Base-by-base conservation (phyloP, 2,329 filamentous ascomycete genomes). In the Sarocladiaceae sp. region DNA sequence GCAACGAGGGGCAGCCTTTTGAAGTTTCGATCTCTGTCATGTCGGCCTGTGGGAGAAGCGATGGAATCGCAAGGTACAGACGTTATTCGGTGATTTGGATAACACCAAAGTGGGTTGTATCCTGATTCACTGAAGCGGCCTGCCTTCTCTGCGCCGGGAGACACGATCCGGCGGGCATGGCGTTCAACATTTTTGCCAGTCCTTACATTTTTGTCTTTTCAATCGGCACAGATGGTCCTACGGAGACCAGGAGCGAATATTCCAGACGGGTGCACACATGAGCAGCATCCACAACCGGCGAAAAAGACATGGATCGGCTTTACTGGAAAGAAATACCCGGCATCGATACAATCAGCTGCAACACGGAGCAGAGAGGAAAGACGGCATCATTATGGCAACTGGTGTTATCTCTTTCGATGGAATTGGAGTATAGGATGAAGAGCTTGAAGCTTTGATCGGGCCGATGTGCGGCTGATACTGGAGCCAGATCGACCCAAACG, bases 291-390 rank as follows among this genome's bases (percentile, higher is more conserved):
- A 41, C 37, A 41, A 39, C 24, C 23, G 37, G 37, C 37, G n/a
- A 41, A 29, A 27, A 41, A 41, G 37, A 41, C 34, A 39, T 15
- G 37, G 37, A 19, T 23, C 24, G 37, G 37, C 20, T 41, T 41
- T 15, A 41, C 37, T 18, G 37, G 37, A 41, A 41, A 41, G 37
- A 41, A 41, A 41, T 41, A 41, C 37, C 37, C 34, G 12, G 37
- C 21, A n/a, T 41, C 37, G 24, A 41, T 24, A 24, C 37, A 29
- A 12, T 41, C 23, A 16, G 29, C n/a, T 29, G 13, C 23, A 21
- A 29, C 24, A 41, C 19, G 18, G 37, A 39, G 19, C 37, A 41
- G n/a, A 27, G 37, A 29, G 37, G 37, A 18, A 41, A n/a, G 23
- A 24, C 29, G 29, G 37, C 37, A 41, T 41, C 15, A 27, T 12